These are phyloP conservation scores for Mentha longifolia DNA, from an alignment of 257 asterid species.

Conservation along the genomic window DNA sequence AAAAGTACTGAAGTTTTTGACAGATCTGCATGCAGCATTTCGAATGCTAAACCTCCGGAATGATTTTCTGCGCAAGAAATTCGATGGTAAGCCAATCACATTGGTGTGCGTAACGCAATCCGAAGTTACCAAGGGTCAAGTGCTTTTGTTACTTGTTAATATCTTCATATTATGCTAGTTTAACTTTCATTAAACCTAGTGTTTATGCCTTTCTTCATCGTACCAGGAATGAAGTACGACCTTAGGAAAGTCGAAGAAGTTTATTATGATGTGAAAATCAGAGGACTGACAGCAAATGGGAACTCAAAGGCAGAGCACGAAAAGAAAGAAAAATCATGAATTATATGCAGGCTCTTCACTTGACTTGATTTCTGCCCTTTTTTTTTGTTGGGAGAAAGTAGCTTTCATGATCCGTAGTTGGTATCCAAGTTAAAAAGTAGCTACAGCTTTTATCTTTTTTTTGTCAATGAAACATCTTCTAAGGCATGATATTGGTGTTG, in stretches of 20 bases:
- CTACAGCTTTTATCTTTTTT: background rate
- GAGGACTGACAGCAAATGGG: conserved; percentile 67
- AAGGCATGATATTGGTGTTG: too few relatives aligned
- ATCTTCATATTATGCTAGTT: conserved; percentile 10
- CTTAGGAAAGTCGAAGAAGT: conserved; percentile 94
- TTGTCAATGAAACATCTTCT: background rate
- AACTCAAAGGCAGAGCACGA: conserved; percentile 43
- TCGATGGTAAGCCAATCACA: conserved; percentile 68
- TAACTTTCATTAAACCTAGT: conserved; percentile 5
- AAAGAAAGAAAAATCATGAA: conserved; percentile 41
- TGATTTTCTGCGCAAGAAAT: conserved; percentile 93
- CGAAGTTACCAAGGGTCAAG: too few relatives aligned
- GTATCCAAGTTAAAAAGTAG: background rate
- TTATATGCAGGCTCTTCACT: background rate
- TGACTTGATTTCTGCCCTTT: background rate
- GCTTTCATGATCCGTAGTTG: background rate
- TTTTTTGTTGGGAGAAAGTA: background rate
- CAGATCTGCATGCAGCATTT: conserved; percentile 90
- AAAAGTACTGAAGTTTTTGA: conserved; percentile 82
- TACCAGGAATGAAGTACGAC: conserved; percentile 94
- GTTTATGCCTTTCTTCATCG: background rate
- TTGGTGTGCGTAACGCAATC: background rate
- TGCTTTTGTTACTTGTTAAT: background rate
- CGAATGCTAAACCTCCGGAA: conserved; percentile 98
- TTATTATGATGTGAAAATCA: conserved; percentile 82